Conservation (phyloP, 495 filamentous ascomycete species). For the Talaromyces liani region DNA sequence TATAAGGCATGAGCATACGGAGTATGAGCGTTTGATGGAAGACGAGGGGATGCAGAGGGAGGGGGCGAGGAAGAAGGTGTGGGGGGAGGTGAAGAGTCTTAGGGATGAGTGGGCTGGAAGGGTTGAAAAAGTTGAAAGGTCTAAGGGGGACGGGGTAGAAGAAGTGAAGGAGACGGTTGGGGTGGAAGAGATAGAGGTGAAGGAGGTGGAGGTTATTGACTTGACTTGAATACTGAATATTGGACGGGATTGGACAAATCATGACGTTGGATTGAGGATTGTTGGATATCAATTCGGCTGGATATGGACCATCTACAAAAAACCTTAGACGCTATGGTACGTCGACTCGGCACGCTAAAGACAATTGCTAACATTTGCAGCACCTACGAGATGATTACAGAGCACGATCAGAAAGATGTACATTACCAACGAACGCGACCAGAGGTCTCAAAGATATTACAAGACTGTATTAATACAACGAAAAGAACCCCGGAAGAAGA, state of each 20-base stretch:
- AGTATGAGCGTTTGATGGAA: slow-evolving; percentile 35
- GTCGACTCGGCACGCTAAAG: not conserved
- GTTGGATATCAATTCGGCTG: no score
- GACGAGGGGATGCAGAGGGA: slow-evolving; percentile 15
- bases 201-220: not conserved
- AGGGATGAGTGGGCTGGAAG: slow-evolving; percentile 21
- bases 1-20: slow-evolving; percentile 41
- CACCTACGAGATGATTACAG: not conserved
- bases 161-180: no score
- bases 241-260: no score
- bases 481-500: not conserved
- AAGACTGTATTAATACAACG: slow-evolving; percentile 3
- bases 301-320: not conserved
- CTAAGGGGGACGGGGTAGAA: no score
- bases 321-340: not conserved
- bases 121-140: no score
- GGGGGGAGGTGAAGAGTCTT: slow-evolving; percentile 19
- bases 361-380: not conserved
- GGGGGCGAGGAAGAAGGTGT: slow-evolving; percentile 21
- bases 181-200: not conserved
- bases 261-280: no score
- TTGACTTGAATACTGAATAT: not conserved
- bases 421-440: not conserved
- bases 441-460: slow-evolving; percentile 1
- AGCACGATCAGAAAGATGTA: not conserved